Conservation (phyloP, 2,329 filamentous ascomycete species). For the Curvularia sp. region DNA sequence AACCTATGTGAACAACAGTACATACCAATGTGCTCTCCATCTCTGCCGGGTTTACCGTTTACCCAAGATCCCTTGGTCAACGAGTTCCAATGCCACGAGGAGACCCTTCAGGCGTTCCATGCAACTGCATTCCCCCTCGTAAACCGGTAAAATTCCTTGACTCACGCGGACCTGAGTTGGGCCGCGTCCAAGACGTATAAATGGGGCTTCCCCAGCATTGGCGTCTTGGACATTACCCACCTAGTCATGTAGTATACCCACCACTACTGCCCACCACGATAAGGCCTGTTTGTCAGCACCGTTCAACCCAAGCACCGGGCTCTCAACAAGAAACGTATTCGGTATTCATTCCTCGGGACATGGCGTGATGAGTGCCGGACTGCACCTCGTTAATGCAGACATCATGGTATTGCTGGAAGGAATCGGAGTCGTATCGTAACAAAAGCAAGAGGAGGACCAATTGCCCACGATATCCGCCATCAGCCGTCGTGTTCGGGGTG, state of each 20-base stretch:
- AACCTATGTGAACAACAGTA: neutral
- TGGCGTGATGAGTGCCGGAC: conserved; percentile 69
- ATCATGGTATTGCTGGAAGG: conserved; percentile 68
- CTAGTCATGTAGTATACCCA: conserved; percentile 10
- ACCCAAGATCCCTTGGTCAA: neutral
- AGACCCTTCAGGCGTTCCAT: neutral
- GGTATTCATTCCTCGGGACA: conserved; percentile 66
- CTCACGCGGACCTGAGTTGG: neutral
- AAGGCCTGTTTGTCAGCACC: conserved; percentile 32
- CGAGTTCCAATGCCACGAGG: neutral
- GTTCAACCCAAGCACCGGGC: conserved; percentile 48
- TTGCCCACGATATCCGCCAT: conserved; percentile 53
- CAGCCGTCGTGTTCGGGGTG: conserved; percentile 38
- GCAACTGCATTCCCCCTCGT: neutral
- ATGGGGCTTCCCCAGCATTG: conserved; percentile 16
- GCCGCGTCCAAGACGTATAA: conserved; percentile 13
- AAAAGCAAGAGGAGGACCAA: conserved; percentile 72
- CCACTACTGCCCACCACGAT: conserved; percentile 10
- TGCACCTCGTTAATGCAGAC: conserved; percentile 74
- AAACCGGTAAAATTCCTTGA: conserved; percentile 4
- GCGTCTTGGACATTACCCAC: conserved; percentile 12
- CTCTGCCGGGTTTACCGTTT: neutral
- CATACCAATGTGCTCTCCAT: neutral
- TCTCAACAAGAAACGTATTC: conserved; percentile 61
- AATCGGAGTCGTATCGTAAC: conserved; percentile 79